A percentile compares a stretch with the other conserved stretches of the same genome.
Conservation (phyloP, 768 basidiomycete species). For the Leccinum subtestaceum region DNA sequence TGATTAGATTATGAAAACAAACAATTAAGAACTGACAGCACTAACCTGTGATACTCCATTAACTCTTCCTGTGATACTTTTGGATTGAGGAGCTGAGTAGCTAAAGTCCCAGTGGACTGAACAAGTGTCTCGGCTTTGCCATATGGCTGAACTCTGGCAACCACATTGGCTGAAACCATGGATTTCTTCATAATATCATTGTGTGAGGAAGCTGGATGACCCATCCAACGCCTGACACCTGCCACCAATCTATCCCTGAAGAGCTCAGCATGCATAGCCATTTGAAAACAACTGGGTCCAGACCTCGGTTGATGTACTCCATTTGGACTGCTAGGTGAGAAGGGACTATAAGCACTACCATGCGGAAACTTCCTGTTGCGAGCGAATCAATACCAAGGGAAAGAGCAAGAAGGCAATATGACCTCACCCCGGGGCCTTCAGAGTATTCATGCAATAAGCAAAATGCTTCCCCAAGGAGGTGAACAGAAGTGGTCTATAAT, state of each 20-base stretch:
- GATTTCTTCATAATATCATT: constrained; percentile 42
- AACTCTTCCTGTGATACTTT: constrained; percentile 61
- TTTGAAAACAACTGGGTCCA: constrained; percentile 22
- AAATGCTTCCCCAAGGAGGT: constrained; percentile 87
- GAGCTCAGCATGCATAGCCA: constrained; percentile 1
- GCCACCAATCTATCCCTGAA: constrained; percentile 57
- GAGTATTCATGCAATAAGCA: constrained; percentile 88
- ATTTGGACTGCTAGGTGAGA: constrained; percentile 54
- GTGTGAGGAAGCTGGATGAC: constrained; percentile 45
- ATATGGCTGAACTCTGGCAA: constrained; percentile 27
- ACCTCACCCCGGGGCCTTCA: constrained; percentile 76
- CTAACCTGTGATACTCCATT: constrained; percentile 70
- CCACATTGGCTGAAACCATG: constrained; percentile 27
- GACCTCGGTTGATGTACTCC: constrained; percentile 40
- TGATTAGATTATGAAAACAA: not conserved
- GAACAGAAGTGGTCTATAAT: constrained; percentile 82
- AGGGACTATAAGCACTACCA: constrained; percentile 72
- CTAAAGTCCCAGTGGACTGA: constrained; percentile 57
- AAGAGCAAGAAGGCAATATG: not conserved
- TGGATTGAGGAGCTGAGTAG: constrained; percentile 57
- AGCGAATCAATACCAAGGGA: not conserved
- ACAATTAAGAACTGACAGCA: constrained; percentile 34
- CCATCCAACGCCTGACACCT: constrained; percentile 77
- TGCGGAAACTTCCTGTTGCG: constrained; percentile 60
- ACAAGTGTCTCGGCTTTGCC: constrained; percentile 28